Percentiles rank a stretch among this genome's conserved stretches.
phyloP scores from a whole-genome alignment of 2,329 filamentous ascomycete genomes.

The Aureobasidium leucospermi region DNA sequence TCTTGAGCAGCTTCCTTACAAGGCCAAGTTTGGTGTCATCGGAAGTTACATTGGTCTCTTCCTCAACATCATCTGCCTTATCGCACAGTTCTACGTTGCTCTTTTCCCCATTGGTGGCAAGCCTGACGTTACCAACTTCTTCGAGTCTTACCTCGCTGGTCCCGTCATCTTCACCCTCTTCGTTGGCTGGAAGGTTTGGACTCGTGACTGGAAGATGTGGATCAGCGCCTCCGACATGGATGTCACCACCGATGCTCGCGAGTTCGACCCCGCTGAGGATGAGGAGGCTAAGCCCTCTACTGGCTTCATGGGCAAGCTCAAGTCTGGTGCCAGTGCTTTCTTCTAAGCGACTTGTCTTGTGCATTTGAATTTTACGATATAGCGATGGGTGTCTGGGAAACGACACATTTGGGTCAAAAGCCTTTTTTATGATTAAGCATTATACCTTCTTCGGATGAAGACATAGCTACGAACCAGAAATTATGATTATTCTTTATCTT shows the following conservation, averaged over 20 bases:
- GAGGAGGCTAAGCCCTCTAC: not conserved
- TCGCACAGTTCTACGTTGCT: constrained; percentile 34
- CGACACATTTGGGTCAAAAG: not conserved
- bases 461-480: constrained; percentile 1
- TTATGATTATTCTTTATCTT: not conserved
- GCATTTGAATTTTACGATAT: not conserved
- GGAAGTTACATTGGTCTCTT: constrained; percentile 55
- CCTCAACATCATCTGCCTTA: constrained; percentile 47
- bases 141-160: constrained; percentile 20
- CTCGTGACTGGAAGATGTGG: constrained; percentile 16
- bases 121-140: constrained; percentile 17
- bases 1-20: constrained; percentile 55
- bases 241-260: constrained; percentile 17
- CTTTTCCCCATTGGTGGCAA: constrained; percentile 14
- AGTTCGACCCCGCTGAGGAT: constrained; percentile 4
- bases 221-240: constrained; percentile 20
- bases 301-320: constrained; percentile 1
- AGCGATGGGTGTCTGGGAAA: not conserved
- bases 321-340: not conserved
- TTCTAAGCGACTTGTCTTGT: not conserved
- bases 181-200: constrained; percentile 19
- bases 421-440: constrained; percentile 1
- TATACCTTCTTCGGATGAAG: not conserved
- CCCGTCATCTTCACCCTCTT: constrained; percentile 20
- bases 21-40: constrained; percentile 48